Base-by-base conservation (phyloP, 139 green algal genomes). In the Closterium sp. region DNA sequence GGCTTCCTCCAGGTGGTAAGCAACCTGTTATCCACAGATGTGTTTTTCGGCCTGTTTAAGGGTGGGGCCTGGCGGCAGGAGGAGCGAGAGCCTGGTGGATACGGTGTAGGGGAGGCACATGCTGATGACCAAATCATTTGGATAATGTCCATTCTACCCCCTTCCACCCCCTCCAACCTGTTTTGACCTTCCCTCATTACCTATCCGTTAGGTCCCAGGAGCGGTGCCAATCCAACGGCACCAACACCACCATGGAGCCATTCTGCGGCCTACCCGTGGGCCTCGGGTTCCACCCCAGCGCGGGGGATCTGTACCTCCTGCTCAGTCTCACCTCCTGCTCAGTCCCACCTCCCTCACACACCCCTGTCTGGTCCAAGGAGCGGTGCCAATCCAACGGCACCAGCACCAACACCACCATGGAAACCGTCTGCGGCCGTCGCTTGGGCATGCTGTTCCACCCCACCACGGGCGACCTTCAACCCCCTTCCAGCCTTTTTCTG, bases 301-400 rank as follows among this genome's bases (percentile, higher is more conserved):
- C 87, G 4, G 90, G 90, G 9, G 90, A 93, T 31, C 87, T 93
- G 21, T 92, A 87, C 33, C 10, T 93, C 28, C n/a, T n/a, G n/a
- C n/a, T n/a, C n/a, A n/a, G n/a, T n/a, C n/a, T n/a, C n/a, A n/a
- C n/a, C n/a, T n/a, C n/a, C n/a, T n/a, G n/a, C n/a, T n/a, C n/a
- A n/a, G n/a, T 21, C 38, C 3, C 38, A 66, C 38, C 38, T 66
- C 38, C 38, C 7, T 66, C 16, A 25, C 55, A 34, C 33, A 76
- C 4, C 32, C 33, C 5, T 32, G 84, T 84, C 28, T 10, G 83
- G 10, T 32, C 92, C 28, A 36, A 92, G 84, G 32, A 2, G 34
- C 84, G 38, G 3, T 25, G 31, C 9, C 86, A 33, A 33, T 9
- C 8, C 66, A 36, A 55, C 30, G 16, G 7, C 16, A 66, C 33